A percentile compares a stretch with the other conserved stretches of the same genome.
phyloP scores from a whole-genome alignment of 2,329 filamentous ascomycete genomes.

The Sclerotinia borealis region DNA sequence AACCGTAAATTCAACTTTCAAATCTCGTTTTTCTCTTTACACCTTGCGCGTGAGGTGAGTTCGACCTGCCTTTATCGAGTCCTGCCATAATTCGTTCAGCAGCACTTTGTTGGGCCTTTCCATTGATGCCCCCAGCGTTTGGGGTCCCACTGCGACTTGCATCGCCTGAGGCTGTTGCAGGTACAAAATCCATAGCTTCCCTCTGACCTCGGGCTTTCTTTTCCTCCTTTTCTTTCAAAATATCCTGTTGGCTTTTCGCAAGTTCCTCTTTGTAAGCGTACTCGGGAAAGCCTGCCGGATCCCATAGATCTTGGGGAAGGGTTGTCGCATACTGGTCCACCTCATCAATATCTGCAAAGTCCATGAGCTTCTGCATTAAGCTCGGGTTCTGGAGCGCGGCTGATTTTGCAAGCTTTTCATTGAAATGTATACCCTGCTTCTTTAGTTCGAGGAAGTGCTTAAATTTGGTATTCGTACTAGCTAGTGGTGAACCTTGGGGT shows the following conservation, averaged over 20 bases:
- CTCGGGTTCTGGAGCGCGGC: constrained; percentile 65
- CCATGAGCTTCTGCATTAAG: constrained; percentile 65
- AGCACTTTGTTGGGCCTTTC: constrained; percentile 26
- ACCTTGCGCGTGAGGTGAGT: constrained; percentile 29
- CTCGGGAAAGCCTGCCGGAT: constrained; percentile 49
- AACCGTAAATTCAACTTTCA: constrained; percentile 26
- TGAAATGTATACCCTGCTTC: constrained; percentile 71
- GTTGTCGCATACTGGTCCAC: constrained; percentile 62
- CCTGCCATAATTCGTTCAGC: constrained; percentile 34
- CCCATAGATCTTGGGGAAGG: constrained; percentile 49
- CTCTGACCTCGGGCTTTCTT: constrained; percentile 29
- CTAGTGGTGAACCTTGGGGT: constrained; percentile 55
- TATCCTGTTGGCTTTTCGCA: constrained; percentile 39
- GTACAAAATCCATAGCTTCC: constrained; percentile 31
- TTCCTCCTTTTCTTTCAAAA: constrained; percentile 30
- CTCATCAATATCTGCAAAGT: constrained; percentile 54
- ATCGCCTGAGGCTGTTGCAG: constrained; percentile 24
- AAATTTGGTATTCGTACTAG: constrained; percentile 57
- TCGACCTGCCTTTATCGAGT: constrained; percentile 29
- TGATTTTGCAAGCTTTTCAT: constrained; percentile 63
- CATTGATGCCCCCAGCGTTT: constrained; percentile 13
- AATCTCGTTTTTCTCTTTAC: constrained; percentile 33
- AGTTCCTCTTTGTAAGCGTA: constrained; percentile 48
- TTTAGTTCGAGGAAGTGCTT: constrained; percentile 72
- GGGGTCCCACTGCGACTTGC: constrained; percentile 24